These are phyloP conservation scores for Acanthamoeba healyi DNA, from an alignment of 208 protist genomes.

Conservation along the genomic window DNA sequence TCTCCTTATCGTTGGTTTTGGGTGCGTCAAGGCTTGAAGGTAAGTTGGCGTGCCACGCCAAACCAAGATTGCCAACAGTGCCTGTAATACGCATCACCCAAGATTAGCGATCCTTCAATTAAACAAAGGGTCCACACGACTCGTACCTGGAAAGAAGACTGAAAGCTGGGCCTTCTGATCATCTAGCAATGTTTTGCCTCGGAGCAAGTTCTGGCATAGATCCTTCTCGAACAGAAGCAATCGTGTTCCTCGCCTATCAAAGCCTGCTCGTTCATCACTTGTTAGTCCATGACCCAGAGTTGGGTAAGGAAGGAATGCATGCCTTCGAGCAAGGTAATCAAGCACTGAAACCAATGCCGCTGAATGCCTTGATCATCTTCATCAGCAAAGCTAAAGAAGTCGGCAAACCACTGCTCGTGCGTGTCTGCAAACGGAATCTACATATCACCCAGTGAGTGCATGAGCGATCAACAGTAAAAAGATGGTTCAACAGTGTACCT, in stretches of 20 bases:
- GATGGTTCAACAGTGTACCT: too few species aligned
- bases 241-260: background rate
- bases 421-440: background rate
- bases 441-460: background rate
- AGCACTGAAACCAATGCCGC: conserved; percentile 47
- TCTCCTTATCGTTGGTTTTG: background rate
- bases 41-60: conserved; percentile 35
- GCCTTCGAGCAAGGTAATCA: conserved; percentile 7
- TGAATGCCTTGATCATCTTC: background rate
- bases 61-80: conserved; percentile 22
- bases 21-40: background rate
- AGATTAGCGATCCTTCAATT: background rate
- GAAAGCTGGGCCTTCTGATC: conserved; percentile 25
- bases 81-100: background rate
- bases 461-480: too few species aligned
- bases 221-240: background rate
- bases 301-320: background rate
- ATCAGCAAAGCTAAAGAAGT: conserved; percentile 3
- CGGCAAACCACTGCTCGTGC: conserved; percentile 31
- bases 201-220: conserved; percentile 35
- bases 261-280: background rate
- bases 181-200: background rate
- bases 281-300: background rate
- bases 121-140: background rate
- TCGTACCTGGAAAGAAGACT: conserved; percentile 36